Base-by-base conservation (phyloP, 2,329 filamentous ascomycete species). In the Moelleriella libera region DNA sequence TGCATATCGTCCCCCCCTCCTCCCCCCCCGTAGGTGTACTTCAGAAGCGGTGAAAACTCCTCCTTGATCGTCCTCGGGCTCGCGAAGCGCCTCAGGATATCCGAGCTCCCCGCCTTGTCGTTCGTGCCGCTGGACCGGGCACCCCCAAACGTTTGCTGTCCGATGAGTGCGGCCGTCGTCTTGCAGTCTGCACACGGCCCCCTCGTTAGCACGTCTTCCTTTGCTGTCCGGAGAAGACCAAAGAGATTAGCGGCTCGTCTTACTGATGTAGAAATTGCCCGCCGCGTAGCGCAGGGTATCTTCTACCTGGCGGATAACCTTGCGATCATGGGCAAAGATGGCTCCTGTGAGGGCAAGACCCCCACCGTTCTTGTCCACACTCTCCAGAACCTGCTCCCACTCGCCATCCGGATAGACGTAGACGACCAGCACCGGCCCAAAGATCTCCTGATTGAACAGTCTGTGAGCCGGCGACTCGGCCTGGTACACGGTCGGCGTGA, bases 401-500 rank as follows among this genome's bases (percentile, higher is more conserved):
- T 66, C 66, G 55, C 63, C 67, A 60, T 94, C 87, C 51, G 87
- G 80, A 68, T 92, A 94, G 52, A 89, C 76, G 65, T 94, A 79
- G 9, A 83, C 67, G 32, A 79, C 77, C 41, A 92, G 70, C 49
- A 94, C 67, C 32, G 87, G 87, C 2, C 87, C 87, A 63, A 94
- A 94, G 51, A 94, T 79, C 65, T 94, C 88, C 39, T 78, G 83
- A 45, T 73, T 79, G 45, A 94, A 71, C 54, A 90, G 80, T 52
- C 76, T 75, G 69, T 94, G 87, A 51, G 75, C 67, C 0, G 86
- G 81, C 68, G 86, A 83, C 45, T 72, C 79, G 45, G 86, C 85
- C 52, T 73, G 67, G 71, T 90, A 94, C 59, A 94, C 75, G 52
- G 88, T 94, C 6, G 88, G 88, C 63, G 86, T 75, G 60, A 94